Conservation (phyloP, 768 basidiomycete genomes). For the Lactarius hengduanensis region DNA sequence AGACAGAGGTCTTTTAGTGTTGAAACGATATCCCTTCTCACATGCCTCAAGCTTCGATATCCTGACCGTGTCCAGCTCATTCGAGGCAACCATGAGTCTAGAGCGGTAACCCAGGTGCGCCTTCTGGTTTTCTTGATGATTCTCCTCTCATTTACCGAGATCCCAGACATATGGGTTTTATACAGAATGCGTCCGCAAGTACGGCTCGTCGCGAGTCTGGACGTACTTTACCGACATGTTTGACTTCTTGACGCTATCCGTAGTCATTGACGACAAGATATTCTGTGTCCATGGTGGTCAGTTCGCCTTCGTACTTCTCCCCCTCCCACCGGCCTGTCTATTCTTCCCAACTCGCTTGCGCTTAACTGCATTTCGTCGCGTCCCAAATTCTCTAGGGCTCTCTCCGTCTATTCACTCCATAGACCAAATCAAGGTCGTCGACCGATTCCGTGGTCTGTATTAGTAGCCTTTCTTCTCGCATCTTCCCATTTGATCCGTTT, state of each 20-base stretch:
- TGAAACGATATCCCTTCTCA: slow-evolving; percentile 95
- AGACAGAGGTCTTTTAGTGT: slow-evolving; percentile 97
- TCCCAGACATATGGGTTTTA: slow-evolving; percentile 96
- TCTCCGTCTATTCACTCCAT: slow-evolving; percentile 99
- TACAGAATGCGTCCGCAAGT: slow-evolving; percentile 96
- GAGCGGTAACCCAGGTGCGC: slow-evolving; percentile 96
- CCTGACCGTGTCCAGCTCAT: slow-evolving; percentile 97
- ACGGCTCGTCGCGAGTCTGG: slow-evolving; percentile 95
- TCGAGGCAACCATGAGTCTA: slow-evolving; percentile 95
- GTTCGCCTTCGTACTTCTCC: slow-evolving; percentile 29
- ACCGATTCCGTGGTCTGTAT: slow-evolving; percentile 86
- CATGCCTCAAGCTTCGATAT: slow-evolving; percentile 94
- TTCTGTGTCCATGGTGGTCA: slow-evolving; percentile 98
- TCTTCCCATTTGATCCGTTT: slow-evolving; percentile 8
- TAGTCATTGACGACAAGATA: slow-evolving; percentile 98
- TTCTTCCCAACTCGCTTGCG: slow-evolving; percentile 15
- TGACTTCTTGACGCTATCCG: slow-evolving; percentile 95
- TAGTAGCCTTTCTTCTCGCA: neutral
- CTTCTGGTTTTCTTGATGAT: slow-evolving; percentile 20
- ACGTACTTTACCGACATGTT: slow-evolving; percentile 99
- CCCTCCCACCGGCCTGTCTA: slow-evolving; percentile 7
- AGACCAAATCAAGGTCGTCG: slow-evolving; percentile 99
- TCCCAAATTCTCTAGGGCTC: slow-evolving; percentile 53
- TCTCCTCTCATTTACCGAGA: slow-evolving; percentile 8
- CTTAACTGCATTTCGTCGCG: slow-evolving; percentile 3